phyloP scores from a whole-genome alignment of 2,329 filamentous ascomycete species.

The Colletotrichum lindemuthianum region DNA sequence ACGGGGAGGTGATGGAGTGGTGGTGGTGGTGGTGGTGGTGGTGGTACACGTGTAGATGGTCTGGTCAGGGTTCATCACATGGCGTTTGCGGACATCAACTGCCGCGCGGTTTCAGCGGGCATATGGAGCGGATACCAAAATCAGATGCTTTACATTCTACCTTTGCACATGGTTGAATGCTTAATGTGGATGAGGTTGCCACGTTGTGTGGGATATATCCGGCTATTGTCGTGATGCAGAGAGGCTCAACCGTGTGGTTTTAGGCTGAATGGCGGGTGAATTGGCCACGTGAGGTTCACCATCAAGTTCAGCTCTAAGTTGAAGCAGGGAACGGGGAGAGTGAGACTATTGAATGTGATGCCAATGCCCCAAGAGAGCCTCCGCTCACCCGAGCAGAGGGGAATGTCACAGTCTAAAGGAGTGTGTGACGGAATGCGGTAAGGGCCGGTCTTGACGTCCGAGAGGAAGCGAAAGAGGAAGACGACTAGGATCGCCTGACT shows the following conservation, averaged over 20 bases:
- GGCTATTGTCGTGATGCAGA: not conserved
- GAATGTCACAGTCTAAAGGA: constrained; percentile 8
- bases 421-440: constrained; percentile 9
- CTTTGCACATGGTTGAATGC: not conserved
- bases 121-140: constrained; percentile 29
- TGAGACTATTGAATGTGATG: not conserved
- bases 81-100: not conserved
- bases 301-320: too few species aligned
- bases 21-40: not conserved
- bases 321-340: too few species aligned
- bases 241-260: constrained; percentile 21
- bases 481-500: not conserved
- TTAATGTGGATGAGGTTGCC: not conserved
- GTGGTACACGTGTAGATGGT: not conserved
- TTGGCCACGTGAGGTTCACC: constrained; percentile 8
- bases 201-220: too few species aligned
- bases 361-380: not conserved
- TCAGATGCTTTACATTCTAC: not conserved
- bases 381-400: constrained; percentile 24
- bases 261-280: constrained; percentile 25
- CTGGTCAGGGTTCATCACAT: not conserved
- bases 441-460: not conserved
- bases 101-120: not conserved
- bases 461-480: not conserved
- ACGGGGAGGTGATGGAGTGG: constrained; percentile 5